Percentiles rank a stretch among this genome's conserved stretches.
phyloP scores from a whole-genome alignment of 1,284 basidiomycete species.

The Rhodotorula sp. region DNA sequence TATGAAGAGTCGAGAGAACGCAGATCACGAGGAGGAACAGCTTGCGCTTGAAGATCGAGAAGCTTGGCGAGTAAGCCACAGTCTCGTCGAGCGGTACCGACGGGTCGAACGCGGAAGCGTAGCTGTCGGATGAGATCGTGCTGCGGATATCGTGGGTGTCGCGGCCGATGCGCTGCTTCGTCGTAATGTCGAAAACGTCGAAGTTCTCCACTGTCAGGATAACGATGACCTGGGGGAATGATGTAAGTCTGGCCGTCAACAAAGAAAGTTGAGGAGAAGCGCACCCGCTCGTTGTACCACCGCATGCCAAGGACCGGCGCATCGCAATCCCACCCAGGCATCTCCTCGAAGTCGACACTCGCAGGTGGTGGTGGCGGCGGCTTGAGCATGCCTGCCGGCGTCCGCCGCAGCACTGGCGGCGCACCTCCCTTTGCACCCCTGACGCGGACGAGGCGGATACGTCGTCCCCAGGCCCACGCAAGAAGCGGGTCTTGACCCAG shows the following conservation, averaged over 20 bases:
- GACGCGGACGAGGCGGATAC: constrained; percentile 60
- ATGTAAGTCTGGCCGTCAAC: constrained; percentile 54
- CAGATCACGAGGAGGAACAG: constrained; percentile 78
- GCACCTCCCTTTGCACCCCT: constrained; percentile 5
- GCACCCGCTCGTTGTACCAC: constrained; percentile 55
- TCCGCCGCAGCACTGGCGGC: neutral
- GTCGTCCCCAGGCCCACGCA: constrained; percentile 78
- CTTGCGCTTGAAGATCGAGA: constrained; percentile 83
- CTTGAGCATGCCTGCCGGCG: constrained; percentile 6
- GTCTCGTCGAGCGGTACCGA: constrained; percentile 3
- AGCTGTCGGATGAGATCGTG: constrained; percentile 50
- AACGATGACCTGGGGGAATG: constrained; percentile 51
- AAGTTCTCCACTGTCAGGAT: constrained; percentile 62
- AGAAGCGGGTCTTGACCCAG: constrained; percentile 62
- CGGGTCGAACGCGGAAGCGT: constrained; percentile 26
- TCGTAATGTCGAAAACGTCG: constrained; percentile 69
- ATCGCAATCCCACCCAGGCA: constrained; percentile 50
- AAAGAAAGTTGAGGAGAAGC: constrained; percentile 9
- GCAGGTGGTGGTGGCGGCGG: constrained; percentile 1
- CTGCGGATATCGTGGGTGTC: constrained; percentile 49
- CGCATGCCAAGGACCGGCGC: constrained; percentile 53
- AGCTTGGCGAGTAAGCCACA: constrained; percentile 54
- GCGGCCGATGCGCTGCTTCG: constrained; percentile 49
- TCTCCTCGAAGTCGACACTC: constrained; percentile 50
- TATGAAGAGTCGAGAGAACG: neutral